Evolutionary conservation across 176 grass and related monocot genomes (phyloP).

Genomic region (Thalia dealbata): DNA sequence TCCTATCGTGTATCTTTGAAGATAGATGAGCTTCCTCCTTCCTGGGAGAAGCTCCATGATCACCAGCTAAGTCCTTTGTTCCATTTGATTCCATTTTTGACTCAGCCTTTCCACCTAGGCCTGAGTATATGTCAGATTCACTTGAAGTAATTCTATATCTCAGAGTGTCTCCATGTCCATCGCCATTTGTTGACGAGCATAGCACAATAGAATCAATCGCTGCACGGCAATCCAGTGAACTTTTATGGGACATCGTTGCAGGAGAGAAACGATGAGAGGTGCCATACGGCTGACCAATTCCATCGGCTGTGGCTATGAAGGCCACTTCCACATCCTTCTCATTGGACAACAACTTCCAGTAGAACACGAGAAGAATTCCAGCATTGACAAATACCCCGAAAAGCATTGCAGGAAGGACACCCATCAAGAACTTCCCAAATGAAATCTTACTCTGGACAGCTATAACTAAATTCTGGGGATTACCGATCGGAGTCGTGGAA

Average conservation of each 20-base stretch:
- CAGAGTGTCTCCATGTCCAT: not conserved
- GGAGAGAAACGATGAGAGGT: slow-evolving; percentile 66
- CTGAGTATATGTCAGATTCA: not conserved
- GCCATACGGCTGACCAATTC: slow-evolving; percentile 55
- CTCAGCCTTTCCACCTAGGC: not conserved
- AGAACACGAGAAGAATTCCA: slow-evolving; percentile 51
- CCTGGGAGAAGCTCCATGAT: slow-evolving; percentile 21
- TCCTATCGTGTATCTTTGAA: not conserved
- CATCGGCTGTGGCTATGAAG: slow-evolving; percentile 28
- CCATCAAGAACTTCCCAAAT: slow-evolving; percentile 49
- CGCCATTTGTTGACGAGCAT: not conserved
- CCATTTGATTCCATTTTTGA: slow-evolving; percentile 16
- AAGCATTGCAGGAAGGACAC: slow-evolving; percentile 62
- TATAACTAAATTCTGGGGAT: slow-evolving; percentile 93
- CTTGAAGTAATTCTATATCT: not conserved
- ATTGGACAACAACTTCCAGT: slow-evolving; percentile 53
- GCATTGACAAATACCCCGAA: slow-evolving; percentile 47
- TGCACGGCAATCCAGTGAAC: slow-evolving; percentile 33
- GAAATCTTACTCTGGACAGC: slow-evolving; percentile 71
- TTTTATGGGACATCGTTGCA: slow-evolving; percentile 70
- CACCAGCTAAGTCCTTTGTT: not conserved
- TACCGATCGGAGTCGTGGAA: slow-evolving; percentile 78
- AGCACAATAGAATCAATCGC: slow-evolving; percentile 20
- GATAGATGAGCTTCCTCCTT: not conserved
- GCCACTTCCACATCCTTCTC: slow-evolving; percentile 42